Base-by-base conservation (phyloP, 2,329 filamentous ascomycete species). In the Chaetomium sp. region DNA sequence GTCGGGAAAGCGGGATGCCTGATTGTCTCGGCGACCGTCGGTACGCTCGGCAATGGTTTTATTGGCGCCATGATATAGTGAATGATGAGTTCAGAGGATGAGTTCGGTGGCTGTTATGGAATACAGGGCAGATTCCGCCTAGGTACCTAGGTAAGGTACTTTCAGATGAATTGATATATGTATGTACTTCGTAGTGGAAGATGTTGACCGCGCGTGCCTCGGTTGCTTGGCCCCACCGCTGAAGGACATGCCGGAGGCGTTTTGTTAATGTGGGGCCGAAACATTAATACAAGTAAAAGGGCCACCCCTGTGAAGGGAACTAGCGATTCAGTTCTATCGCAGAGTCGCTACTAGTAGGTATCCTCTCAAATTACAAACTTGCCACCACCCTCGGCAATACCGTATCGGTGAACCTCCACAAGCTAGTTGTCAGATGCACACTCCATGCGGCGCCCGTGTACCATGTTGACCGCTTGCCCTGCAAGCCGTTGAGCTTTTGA, bases 1-100 rank as follows among this genome's bases (percentile, higher is more conserved):
- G 89, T 84, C 4, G 83, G 78, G 71, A 85, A 93, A 57, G 90
- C 86, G 0, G 89, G 88, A 71, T 90, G 88, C 50, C 82, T 78
- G 67, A 85, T 75, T 35, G 89, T 84, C 72, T 90, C 83, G 42
- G 83, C 83, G 6, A 82, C 80, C 4, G 83, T 83, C 35, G 80
- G 79, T 7, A 72, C 38, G 3, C 7, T 3, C n/a, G 58, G 58
- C 6, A n/a, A 21, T 10, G 63, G 58, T 12, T 45, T 27, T 6
- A 6, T 38, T 4, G 54, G 57, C 9, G 63, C 13, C 63, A 65
- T 65, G 13, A 3, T 53, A n/a, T 42, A 42, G 16, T 51, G 33
- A 7, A 4, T 23, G 25, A 49, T 33, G 21, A 45, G n/a, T 31
- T 16, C 5, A n/a, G n/a, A n/a, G n/a, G n/a, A n/a, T n/a, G n/a